Percentiles rank a stretch among this genome's conserved stretches.
These are phyloP conservation scores for Trichoderma parareesei DNA, from an alignment of 495 filamentous ascomycete species.

Conservation along the genomic window DNA sequence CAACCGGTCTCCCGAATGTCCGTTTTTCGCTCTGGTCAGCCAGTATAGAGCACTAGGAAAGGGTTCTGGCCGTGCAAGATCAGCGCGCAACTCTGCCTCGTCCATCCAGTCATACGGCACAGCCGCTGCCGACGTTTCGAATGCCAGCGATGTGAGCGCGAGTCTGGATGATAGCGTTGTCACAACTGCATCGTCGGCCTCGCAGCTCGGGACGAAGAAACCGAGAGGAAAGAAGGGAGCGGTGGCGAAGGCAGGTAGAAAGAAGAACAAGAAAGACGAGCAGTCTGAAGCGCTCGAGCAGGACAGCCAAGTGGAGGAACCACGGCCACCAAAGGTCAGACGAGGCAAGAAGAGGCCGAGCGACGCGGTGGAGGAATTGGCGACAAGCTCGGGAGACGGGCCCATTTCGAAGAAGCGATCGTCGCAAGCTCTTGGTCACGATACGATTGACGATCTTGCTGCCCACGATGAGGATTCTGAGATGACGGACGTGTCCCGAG, in stretches of 20 bases:
- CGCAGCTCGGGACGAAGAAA: conserved; percentile 43
- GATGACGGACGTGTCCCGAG: conserved; percentile 24
- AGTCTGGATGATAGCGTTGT: conserved; percentile 64
- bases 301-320: conserved; percentile 18
- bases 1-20: conserved; percentile 66
- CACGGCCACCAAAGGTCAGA: not conserved
- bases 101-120: conserved; percentile 60
- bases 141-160: conserved; percentile 33
- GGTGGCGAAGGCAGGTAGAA: conserved; percentile 38
- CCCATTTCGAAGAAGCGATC: conserved; percentile 62
- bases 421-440: conserved; percentile 39
- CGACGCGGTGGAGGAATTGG: conserved; percentile 46
- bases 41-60: conserved; percentile 18
- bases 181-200: conserved; percentile 49
- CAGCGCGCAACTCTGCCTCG: conserved; percentile 62
- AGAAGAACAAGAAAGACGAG: conserved; percentile 54
- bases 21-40: conserved; percentile 61
- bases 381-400: conserved; percentile 30
- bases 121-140: conserved; percentile 36
- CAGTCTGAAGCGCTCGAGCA: conserved; percentile 41
- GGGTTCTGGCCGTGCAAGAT: conserved; percentile 4
- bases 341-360: conserved; percentile 60
- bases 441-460: conserved; percentile 19
- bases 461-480: conserved; percentile 25
- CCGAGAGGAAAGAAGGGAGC: conserved; percentile 44